Evolutionary conservation across 179 eudicot species (phyloP), one percentile per base, ranked within the genome.

Genomic region (Camellia oleifera): DNA sequence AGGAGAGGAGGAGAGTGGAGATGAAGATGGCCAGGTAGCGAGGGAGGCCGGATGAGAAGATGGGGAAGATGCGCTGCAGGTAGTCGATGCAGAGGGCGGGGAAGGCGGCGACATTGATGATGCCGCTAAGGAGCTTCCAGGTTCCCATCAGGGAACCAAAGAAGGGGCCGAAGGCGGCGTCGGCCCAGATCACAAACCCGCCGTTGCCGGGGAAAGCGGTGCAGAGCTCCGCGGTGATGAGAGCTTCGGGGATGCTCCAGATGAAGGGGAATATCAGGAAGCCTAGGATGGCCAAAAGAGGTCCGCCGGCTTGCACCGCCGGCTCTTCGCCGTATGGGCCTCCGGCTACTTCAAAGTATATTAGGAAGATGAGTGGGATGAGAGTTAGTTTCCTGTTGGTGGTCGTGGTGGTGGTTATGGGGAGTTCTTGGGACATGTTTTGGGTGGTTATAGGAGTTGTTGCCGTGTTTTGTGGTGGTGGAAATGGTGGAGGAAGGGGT

Each of bases 1-100:
- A 79, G 8, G 91, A 88, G 13, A 90, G 65, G 54, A 81, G 3
- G 18, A 88, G 23, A 3, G 91, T 90, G 0, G 84, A 90, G 9
- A 82, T 5, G 2, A 68, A 9, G 4, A 90, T 74, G 13, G 90
- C 90, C 11, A 87, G 56, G 58, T 75, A 69, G 9, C 79, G 60
- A 17, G 80, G 79, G 32, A 65, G 14, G 7, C 77, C 78, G 45
- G 46, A 56, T 17, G 63, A 18, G 56, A 81, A 81, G 20, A 81
- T 32, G 26, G 80, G 57, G 40, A 60, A 69, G 62, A 77, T 66
- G 80, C 79, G 82, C 12, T 65, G 40, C 48, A 81, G 72, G 75
- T 81, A 81, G 48, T 68, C 71, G 11, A 76, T 54, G 78, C 83
- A 56, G 69, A 81, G 65, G 56, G 10, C 65, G 5, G 83, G 83